These are phyloP conservation scores for Bipolaris victoriae DNA, from an alignment of 2,329 filamentous ascomycete species.

Conservation along the genomic window DNA sequence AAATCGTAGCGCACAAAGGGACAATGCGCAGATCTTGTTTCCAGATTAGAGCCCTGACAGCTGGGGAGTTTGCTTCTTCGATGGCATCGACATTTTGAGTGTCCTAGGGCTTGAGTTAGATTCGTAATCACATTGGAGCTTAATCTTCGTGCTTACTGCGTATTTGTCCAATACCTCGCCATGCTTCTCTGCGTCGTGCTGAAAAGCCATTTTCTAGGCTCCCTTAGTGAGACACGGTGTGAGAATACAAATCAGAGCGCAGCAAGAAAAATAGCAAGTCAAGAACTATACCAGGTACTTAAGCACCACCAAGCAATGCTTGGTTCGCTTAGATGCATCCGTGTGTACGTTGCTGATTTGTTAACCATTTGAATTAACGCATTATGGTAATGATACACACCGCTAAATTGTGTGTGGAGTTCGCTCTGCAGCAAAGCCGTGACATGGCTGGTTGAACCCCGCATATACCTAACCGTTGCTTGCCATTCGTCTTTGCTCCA, in stretches of 20 bases:
- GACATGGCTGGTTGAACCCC: not conserved
- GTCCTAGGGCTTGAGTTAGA: not conserved
- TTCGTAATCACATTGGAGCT: not conserved
- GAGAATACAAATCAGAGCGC: not conserved
- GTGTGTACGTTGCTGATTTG: not conserved
- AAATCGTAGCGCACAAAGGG: conserved; percentile 68
- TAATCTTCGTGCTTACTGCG: not conserved
- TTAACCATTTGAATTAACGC: conserved; percentile 1
- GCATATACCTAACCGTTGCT: not conserved
- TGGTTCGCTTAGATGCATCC: conserved; percentile 1
- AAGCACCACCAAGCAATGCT: conserved; percentile 11
- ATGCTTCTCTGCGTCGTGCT: not conserved
- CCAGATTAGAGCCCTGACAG: conserved; percentile 1
- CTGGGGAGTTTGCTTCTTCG: not conserved
- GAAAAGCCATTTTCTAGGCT: not conserved
- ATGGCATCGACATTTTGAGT: not conserved
- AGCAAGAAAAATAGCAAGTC: not conserved
- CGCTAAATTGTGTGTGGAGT: not conserved
- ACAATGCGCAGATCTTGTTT: conserved; percentile 66
- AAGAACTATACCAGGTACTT: not conserved
- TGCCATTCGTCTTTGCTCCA: not conserved
- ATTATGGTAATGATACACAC: not conserved
- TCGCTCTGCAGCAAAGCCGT: not conserved
- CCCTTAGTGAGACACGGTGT: not conserved
- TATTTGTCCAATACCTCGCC: not conserved